Evolutionary conservation across 2,329 filamentous ascomycete species (phyloP), one percentile per base, ranked within the genome.

Genomic region (Tolypocladium amazonense): DNA sequence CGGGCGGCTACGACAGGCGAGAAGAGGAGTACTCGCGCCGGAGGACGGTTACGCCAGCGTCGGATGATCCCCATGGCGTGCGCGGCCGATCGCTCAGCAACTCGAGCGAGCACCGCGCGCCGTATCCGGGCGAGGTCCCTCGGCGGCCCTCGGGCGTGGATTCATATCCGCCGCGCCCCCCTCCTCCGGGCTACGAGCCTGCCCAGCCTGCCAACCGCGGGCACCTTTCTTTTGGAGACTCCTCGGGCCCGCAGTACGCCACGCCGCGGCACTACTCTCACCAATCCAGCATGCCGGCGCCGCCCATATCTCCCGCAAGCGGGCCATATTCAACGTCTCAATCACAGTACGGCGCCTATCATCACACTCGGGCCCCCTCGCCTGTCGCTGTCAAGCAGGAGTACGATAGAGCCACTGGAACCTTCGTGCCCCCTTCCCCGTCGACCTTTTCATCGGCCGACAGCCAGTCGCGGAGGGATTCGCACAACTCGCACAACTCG

Each of bases 1-100:
- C 79, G 14, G 77, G 77, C 53, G 76, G 77, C 56, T 79, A 78
- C 57, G 76, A 77, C 6, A 83, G 85, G 65, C 85, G 88, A 27
- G 88, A 87, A 69, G 86, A 90, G n/a, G 82, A 84, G 8, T 87
- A 83, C 62, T 58, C 67, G 20, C 70, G 74, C 25, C 69, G 71
- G 59, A 70, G 74, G 45, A 73, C 70, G 4, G 70, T 69, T 6
- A 73, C 73, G 4, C 74, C 73, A 1, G 71, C 69, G 14, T 63
- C 66, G 4, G 71, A 74, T 25, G 71, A 72, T 53, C 67, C 67
- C 20, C 65, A 70, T 50, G 65, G 64, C 56, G 62, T 71, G 58
- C 82, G 84, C 25, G 81, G 81, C 4, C 80, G 85, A 53, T 88
- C 85, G 7, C 75, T 80, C 39, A 88, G 85, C 68, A 84, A 83